Conservation (phyloP, 768 basidiomycete genomes). For the Suillus hirtellus region DNA sequence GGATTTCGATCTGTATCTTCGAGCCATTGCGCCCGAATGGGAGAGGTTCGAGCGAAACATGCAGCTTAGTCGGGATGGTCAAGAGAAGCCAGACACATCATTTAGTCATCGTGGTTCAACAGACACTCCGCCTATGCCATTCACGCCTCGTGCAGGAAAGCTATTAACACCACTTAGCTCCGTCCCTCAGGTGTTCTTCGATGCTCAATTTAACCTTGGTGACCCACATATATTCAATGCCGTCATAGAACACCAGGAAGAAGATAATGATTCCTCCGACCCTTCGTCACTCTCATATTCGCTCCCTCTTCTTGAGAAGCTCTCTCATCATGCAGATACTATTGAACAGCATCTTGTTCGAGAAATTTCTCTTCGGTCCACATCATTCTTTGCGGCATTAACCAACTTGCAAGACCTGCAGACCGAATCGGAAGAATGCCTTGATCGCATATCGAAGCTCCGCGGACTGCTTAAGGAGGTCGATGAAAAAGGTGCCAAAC, state of each 20-base stretch:
- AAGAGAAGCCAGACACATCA: slow-evolving; percentile 28
- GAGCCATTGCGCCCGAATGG: slow-evolving; percentile 74
- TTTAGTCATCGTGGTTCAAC: slow-evolving; percentile 11
- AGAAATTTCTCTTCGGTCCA: slow-evolving; percentile 87
- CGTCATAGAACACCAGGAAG: slow-evolving; percentile 63
- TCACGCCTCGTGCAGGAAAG: slow-evolving; percentile 39
- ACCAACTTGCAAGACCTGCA: slow-evolving; percentile 93
- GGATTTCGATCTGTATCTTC: slow-evolving; percentile 84
- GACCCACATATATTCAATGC: slow-evolving; percentile 75
- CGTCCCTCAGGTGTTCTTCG: slow-evolving; percentile 84
- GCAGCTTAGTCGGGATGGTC: slow-evolving; percentile 33
- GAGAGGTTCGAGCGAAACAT: slow-evolving; percentile 60
- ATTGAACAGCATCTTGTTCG: slow-evolving; percentile 93
- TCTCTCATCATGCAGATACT: slow-evolving; percentile 90
- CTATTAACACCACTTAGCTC: slow-evolving; percentile 68
- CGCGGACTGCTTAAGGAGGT: slow-evolving; percentile 73
- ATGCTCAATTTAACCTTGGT: slow-evolving; percentile 73
- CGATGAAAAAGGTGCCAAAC: slow-evolving; percentile 73
- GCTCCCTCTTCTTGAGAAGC: slow-evolving; percentile 79
- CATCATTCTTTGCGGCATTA: slow-evolving; percentile 95
- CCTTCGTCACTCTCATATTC: slow-evolving; percentile 65
- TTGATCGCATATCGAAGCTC: slow-evolving; percentile 72
- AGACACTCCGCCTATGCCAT: slow-evolving; percentile 21
- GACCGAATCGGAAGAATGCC: slow-evolving; percentile 81
- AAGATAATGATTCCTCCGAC: slow-evolving; percentile 44